phyloP scores from a whole-genome alignment of 2,329 filamentous ascomycete genomes.

The Gliomastix tumulicola region DNA sequence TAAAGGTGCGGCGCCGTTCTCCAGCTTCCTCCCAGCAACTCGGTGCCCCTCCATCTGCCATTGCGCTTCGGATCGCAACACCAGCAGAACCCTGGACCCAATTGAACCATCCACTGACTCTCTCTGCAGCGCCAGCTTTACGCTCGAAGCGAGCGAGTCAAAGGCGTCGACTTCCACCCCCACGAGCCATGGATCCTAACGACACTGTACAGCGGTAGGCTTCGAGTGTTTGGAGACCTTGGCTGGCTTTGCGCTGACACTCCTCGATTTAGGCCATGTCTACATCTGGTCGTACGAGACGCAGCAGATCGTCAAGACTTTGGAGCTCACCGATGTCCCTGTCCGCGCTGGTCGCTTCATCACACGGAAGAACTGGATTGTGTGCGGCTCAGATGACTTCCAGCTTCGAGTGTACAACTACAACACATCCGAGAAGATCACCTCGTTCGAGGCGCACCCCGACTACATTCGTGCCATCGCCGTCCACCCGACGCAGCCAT shows the following conservation, averaged over 20 bases:
- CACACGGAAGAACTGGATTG: conserved; percentile 98
- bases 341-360: conserved; percentile 95
- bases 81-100: too few relatives aligned
- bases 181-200: conserved; percentile 96
- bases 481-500: conserved; percentile 91
- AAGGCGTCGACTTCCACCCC: conserved; percentile 95
- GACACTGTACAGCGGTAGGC: conserved; percentile 86
- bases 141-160: conserved; percentile 90
- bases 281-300: conserved; percentile 99
- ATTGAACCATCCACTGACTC: too few relatives aligned
- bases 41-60: conserved; percentile 5
- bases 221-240: not conserved
- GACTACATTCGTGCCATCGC: conserved; percentile 97
- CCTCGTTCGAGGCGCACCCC: conserved; percentile 92
- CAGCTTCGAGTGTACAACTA: conserved; percentile 90
- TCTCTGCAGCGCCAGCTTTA: conserved; percentile 39
- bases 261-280: conserved; percentile 68
- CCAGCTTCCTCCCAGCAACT: not conserved
- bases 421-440: conserved; percentile 98
- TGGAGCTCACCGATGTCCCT: conserved; percentile 96
- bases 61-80: too few relatives aligned
- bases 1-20: conserved; percentile 23
- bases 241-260: not conserved
- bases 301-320: conserved; percentile 95
- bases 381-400: conserved; percentile 93